Conservation (phyloP, 2,329 filamentous ascomycete genomes). For the Atkinsonella texensis region DNA sequence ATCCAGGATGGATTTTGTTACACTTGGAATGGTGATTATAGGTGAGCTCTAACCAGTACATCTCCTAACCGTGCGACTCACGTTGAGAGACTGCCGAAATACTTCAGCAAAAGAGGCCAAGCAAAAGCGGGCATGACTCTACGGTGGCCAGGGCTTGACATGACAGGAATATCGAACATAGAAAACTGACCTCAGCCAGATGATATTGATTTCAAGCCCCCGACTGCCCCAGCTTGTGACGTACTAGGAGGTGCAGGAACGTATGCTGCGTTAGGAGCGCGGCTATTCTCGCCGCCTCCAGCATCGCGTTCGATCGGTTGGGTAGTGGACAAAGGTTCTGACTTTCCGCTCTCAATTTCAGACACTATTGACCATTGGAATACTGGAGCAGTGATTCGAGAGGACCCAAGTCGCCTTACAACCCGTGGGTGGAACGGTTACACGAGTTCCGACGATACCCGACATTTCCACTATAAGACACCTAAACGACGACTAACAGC, state of each 20-base stretch:
- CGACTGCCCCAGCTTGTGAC: conserved; percentile 55
- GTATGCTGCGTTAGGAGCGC: conserved; percentile 77
- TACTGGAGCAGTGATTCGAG: conserved; percentile 59
- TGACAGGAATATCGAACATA: neutral
- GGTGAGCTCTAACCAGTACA: conserved; percentile 35
- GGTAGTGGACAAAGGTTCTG: conserved; percentile 81
- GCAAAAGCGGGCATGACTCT: neutral
- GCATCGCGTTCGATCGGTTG: conserved; percentile 63
- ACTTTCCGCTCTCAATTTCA: conserved; percentile 63
- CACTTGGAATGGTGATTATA: conserved; percentile 63
- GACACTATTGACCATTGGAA: conserved; percentile 59
- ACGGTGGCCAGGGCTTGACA: neutral
- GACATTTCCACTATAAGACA: conserved; percentile 77
- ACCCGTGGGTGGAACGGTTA: conserved; percentile 94
- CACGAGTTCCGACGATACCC: conserved; percentile 52
- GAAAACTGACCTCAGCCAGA: conserved; percentile 38
- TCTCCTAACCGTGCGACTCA: neutral
- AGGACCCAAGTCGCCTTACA: conserved; percentile 56
- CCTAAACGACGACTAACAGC: conserved; percentile 74
- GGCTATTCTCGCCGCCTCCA: conserved; percentile 65
- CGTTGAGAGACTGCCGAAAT: neutral
- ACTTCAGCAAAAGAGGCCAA: neutral
- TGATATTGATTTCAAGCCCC: conserved; percentile 76
- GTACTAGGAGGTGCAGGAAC: conserved; percentile 83
- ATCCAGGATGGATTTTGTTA: conserved; percentile 47